These are phyloP conservation scores for Saksenaea oblongispora DNA, from an alignment of 371 early-diverging fungal genomes.

Conservation along the genomic window DNA sequence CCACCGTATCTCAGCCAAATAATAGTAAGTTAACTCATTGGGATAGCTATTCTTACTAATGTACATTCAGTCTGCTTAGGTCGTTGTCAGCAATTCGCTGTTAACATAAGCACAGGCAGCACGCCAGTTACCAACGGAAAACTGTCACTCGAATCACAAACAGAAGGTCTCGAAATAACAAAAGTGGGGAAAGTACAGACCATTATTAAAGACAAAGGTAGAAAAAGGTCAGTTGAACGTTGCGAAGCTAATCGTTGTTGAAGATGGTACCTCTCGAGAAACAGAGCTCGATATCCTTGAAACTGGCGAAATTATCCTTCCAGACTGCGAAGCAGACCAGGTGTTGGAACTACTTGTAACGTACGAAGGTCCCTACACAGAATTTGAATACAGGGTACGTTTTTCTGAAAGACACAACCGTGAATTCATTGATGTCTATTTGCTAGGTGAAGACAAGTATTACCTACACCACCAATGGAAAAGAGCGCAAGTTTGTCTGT, in stretches of 20 bases:
- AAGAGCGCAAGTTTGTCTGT: constrained; percentile 47
- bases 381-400: constrained; percentile 58
- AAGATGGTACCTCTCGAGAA: constrained; percentile 8
- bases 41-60: not conserved
- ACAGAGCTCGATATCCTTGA: constrained; percentile 48
- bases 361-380: constrained; percentile 53
- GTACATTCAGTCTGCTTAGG: constrained; percentile 39
- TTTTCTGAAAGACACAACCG: not conserved
- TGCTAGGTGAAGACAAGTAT: constrained; percentile 52
- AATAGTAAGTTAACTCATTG: constrained; percentile 27
- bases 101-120: constrained; percentile 32
- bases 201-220: constrained; percentile 7
- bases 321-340: constrained; percentile 52
- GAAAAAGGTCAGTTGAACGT: not conserved
- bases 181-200: constrained; percentile 17
- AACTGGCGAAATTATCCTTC: constrained; percentile 53
- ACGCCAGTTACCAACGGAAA: constrained; percentile 20
- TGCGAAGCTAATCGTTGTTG: constrained; percentile 1
- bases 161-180: constrained; percentile 43
- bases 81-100: constrained; percentile 41
- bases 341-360: constrained; percentile 52
- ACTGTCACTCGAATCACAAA: constrained; percentile 37
- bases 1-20: constrained; percentile 37
- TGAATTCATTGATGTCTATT: not conserved
- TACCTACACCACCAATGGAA: constrained; percentile 49